Evolutionary conservation across 768 basidiomycete genomes (phyloP).

Genomic region (Chlorophyllum brunneum): DNA sequence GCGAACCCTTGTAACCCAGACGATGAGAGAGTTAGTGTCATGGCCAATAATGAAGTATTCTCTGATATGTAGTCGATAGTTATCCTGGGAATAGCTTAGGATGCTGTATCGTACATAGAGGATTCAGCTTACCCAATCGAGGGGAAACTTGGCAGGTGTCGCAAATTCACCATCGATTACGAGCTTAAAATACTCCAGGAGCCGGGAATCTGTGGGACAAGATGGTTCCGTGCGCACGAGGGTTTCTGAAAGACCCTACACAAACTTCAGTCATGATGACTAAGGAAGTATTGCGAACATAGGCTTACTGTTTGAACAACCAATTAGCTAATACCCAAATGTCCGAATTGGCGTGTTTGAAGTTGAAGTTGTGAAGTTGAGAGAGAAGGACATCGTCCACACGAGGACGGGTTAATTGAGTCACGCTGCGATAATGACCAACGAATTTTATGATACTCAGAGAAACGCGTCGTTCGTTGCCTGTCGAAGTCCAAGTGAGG

Average conservation of each 20-base stretch:
- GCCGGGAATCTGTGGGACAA: background rate
- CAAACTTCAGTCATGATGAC: background rate
- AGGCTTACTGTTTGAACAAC: background rate
- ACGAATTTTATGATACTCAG: background rate
- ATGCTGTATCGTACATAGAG: too few species aligned
- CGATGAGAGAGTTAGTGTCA: background rate
- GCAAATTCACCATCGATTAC: background rate
- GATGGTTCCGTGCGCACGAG: background rate
- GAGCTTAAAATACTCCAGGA: background rate
- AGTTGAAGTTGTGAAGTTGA: too few species aligned
- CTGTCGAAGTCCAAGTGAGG: background rate
- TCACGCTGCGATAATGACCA: background rate
- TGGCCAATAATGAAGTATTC: background rate
- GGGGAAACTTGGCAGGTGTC: background rate
- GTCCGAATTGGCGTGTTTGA: background rate
- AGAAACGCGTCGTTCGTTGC: background rate
- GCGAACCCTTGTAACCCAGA: too few species aligned
- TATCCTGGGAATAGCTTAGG: background rate
- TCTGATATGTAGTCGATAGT: too few species aligned
- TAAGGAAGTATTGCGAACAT: background rate
- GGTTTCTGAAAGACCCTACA: background rate
- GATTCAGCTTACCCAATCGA: background rate
- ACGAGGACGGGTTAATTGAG: background rate
- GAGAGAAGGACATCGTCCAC: background rate
- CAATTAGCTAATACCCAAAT: background rate